Percentiles rank a stretch among this genome's conserved stretches.
Conservation (phyloP, 495 filamentous ascomycete species). For the Wilcoxina mikolae region DNA sequence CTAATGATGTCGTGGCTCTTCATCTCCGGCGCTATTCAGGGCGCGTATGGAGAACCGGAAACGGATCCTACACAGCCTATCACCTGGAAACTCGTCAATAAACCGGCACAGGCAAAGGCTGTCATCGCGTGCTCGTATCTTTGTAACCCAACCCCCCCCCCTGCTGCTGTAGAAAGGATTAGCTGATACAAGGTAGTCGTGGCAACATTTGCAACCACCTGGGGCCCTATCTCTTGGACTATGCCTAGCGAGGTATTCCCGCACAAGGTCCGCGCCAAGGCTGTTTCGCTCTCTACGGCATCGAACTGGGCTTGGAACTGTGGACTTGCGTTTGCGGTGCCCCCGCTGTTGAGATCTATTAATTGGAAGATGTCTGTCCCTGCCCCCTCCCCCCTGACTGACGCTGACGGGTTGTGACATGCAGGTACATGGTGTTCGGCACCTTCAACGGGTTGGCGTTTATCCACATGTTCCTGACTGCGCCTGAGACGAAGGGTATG, state of each 20-base stretch:
- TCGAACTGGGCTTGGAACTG: conserved; percentile 45
- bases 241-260: conserved; percentile 57
- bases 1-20: conserved; percentile 43
- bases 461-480: conserved; percentile 47
- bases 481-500: conserved; percentile 41
- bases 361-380: conserved; percentile 39
- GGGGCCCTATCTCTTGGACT: conserved; percentile 47
- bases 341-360: conserved; percentile 38
- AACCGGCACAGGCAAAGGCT: conserved; percentile 35
- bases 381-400: conserved; percentile 11
- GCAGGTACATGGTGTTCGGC: conserved; percentile 32
- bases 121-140: conserved; percentile 51
- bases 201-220: conserved; percentile 45
- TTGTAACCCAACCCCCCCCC: conserved; percentile 26
- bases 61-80: conserved; percentile 34
- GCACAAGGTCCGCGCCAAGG: conserved; percentile 49
- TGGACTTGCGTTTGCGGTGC: conserved; percentile 32
- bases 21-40: conserved; percentile 42
- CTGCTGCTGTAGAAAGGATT: no score
- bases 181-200: no score
- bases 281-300: conserved; percentile 48
- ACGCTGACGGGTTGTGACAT: not conserved
- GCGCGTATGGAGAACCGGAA: conserved; percentile 41
- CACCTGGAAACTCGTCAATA: conserved; percentile 43
- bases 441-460: conserved; percentile 40